Conservation (phyloP, 352 stramenopile species). For the Achlya hypogyna region DNA sequence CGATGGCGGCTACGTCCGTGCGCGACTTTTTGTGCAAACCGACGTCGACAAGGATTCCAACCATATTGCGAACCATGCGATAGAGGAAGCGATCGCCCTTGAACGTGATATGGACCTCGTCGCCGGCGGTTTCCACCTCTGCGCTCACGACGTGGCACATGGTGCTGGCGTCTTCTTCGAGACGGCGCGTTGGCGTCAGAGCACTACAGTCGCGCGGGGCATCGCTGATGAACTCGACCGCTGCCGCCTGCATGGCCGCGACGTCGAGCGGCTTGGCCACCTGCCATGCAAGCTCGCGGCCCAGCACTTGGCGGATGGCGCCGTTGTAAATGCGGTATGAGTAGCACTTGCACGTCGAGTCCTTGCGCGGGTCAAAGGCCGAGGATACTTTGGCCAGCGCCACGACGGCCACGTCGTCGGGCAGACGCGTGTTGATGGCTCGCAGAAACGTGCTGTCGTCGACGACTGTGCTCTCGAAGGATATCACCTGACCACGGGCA, state of each 20-base stretch:
- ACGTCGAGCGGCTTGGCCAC: conserved; percentile 48
- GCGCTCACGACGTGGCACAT: conserved; percentile 35
- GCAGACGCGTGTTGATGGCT: conserved; percentile 65
- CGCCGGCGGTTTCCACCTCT: neutral
- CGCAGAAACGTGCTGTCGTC: conserved; percentile 39
- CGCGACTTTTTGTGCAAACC: conserved; percentile 38
- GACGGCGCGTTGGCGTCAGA: conserved; percentile 48
- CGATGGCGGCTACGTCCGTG: conserved; percentile 33
- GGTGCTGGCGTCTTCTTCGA: conserved; percentile 32
- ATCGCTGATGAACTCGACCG: conserved; percentile 27
- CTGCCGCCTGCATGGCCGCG: conserved; percentile 35
- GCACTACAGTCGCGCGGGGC: conserved; percentile 52
- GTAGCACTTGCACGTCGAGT: conserved; percentile 55
- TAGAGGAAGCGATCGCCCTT: conserved; percentile 70
- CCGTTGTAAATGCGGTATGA: conserved; percentile 48
- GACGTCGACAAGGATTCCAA: conserved; percentile 69
- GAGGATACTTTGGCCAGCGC: conserved; percentile 15
- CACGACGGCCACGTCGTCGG: conserved; percentile 32
- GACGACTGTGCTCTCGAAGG: conserved; percentile 74
- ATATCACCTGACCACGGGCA: conserved; percentile 81
- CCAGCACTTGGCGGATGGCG: conserved; percentile 35
- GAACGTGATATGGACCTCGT: conserved; percentile 44
- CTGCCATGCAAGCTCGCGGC: conserved; percentile 43
- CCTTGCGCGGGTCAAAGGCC: conserved; percentile 41
- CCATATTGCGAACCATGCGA: conserved; percentile 80